Base-by-base conservation (phyloP, 495 filamentous ascomycete species). In the Trichoderma gamsii region DNA sequence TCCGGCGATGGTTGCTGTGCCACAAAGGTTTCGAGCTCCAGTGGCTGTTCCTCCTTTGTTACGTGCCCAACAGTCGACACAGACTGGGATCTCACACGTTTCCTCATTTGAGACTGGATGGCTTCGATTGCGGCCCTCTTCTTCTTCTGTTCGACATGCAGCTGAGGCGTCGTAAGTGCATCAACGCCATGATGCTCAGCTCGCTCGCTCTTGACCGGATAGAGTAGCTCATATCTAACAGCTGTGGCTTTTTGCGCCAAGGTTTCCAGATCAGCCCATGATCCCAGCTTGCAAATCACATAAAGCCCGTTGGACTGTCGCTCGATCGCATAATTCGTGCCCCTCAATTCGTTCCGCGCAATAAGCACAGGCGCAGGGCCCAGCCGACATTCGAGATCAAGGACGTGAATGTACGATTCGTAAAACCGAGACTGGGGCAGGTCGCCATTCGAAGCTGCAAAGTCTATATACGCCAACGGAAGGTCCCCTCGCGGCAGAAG, bases 301-400 rank as follows among this genome's bases (percentile, higher is more conserved):
- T 91, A 96, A 13, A 92, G 79, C 0, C 86, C 85, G 61, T 76
- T 72, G 64, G 82, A 82, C 35, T 90, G 88, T n/a, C 85, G 78
- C 77, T 97, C 93, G 41, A 96, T 75, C 16, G 87, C 89, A 75
- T 89, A 93, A 6, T 90, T 70, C 9, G 80, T 81, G 27, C 81
- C 83, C 72, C 85, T 85, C 11, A 77, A 78, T 46, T 88, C 82
- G 27, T 87, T 79, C 64, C 87, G 81, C 38, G 88, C 90, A 52
- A 92, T 83, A 12, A 97, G 84, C 1, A 96, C 79, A 35, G 82
- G 82, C 7, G 80, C 78, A 21, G 79, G 75, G 66, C 78, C 76
- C 69, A 81, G 75, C 16, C 83, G 84, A 35, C 82, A 76, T 66
- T 88, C 85, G 61, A 83, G 78, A 67, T 90, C 87, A 27, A 91